Evolutionary conservation across 495 filamentous ascomycete genomes (phyloP).

Genomic region (Terfezia boudieri): DNA sequence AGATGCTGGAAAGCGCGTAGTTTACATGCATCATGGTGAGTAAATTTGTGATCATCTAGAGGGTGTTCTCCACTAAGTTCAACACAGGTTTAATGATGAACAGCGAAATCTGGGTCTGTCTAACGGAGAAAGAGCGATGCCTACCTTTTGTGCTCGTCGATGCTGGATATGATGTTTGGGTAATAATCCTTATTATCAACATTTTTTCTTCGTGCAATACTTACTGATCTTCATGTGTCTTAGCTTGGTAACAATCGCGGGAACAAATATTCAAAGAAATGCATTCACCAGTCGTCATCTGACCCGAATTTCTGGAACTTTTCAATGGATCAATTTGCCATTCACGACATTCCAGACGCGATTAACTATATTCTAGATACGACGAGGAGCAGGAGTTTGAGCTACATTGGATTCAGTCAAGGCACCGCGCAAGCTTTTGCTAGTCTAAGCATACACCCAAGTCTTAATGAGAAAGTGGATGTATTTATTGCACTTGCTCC

Average conservation of each 20-base stretch:
- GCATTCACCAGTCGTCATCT: constrained; percentile 44
- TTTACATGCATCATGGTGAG: constrained; percentile 72
- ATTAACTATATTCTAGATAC: constrained; percentile 78
- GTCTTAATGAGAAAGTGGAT: constrained; percentile 78
- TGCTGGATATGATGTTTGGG: constrained; percentile 90
- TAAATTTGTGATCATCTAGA: background rate
- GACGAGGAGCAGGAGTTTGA: constrained; percentile 62
- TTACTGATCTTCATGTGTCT: background rate
- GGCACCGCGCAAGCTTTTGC: constrained; percentile 95
- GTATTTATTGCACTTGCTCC: constrained; percentile 95
- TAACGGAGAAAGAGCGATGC: constrained; percentile 64
- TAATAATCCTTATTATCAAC: constrained; percentile 20
- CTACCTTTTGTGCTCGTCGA: constrained; percentile 82
- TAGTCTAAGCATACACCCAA: constrained; percentile 77
- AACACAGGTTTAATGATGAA: constrained; percentile 63
- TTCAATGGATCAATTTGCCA: constrained; percentile 92
- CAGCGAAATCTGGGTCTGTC: constrained; percentile 92
- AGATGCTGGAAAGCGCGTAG: constrained; percentile 60
- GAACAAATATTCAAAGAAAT: constrained; percentile 98
- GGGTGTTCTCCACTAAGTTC: background rate
- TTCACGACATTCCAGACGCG: constrained; percentile 87
- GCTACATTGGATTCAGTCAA: constrained; percentile 92
- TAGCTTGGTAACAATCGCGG: constrained; percentile 88
- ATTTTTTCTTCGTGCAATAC: no score
- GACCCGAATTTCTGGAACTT: constrained; percentile 83